Base-by-base conservation (phyloP, 1,139 yeast genomes). In the Protomyces lactucae-debilis region DNA sequence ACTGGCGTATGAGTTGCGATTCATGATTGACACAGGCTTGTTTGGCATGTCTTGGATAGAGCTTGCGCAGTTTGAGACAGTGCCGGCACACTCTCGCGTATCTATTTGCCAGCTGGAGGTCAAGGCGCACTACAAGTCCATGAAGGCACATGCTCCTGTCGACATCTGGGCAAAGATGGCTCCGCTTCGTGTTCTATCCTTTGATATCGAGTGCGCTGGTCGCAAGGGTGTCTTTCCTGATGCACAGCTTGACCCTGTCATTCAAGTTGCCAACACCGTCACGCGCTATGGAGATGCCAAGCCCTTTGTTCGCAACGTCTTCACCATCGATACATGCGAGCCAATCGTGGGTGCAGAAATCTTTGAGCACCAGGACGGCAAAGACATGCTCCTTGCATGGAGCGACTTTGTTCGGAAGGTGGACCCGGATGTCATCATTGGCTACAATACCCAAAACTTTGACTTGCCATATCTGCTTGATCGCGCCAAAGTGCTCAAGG, bases 151-250 rank as follows among this genome's bases (percentile, higher is more conserved):
- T 73, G 82, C 89, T 2, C 82, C 97, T 0, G 98, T 93, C 73
- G 98, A 97, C 2, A 92, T 91, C 68, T 95, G 96, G 95, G 82
- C 90, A 55, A 87, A 86, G 70, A 87, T 89, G 79, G 98, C 99
- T 0, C 99, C 99, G 0, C 80, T 95, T 67, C 86, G 99, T 72
- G 86, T 95, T 56, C 79, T 95, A 68, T 91, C 98, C 10, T 93
- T 93, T 74, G 99, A 95, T 79, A 93, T 95, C 68, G 99, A 95
- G 76, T 95, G 99, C 82, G 95, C 99, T 5, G 99, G 99, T 60
- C 84, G 99, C 76, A 88, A 90, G 69, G 99, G 99, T 63, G 82
- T 93, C 21, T 95, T 95, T 75, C 99, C 99, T 0, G 99, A 95
- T 73, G 88, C 99, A 1, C 87, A 88, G 67, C 82, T 85, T 59